phyloP scores from a whole-genome alignment of 2,329 filamentous ascomycete species.

The Sphaceloma murrayae region DNA sequence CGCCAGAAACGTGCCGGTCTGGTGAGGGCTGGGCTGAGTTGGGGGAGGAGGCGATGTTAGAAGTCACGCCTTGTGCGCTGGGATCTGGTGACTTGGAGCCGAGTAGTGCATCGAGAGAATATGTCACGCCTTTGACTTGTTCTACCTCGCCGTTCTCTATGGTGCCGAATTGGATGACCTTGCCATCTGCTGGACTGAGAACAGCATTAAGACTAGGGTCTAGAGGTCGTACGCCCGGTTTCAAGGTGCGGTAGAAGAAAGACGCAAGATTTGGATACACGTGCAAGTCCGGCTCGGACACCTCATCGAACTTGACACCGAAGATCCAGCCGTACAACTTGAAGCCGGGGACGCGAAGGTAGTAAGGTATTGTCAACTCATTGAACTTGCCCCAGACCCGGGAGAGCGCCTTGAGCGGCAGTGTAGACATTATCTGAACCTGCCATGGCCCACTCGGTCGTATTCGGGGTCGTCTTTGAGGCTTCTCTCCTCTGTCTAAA shows the following conservation, averaged over 20 bases:
- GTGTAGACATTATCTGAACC: conserved; percentile 84
- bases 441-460: conserved; percentile 71
- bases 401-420: conserved; percentile 83
- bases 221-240: conserved; percentile 75
- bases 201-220: conserved; percentile 72
- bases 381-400: conserved; percentile 87
- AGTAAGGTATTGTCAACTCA: conserved; percentile 78
- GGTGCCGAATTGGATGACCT: conserved; percentile 80
- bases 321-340: conserved; percentile 85
- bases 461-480: conserved; percentile 51
- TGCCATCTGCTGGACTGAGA: conserved; percentile 81
- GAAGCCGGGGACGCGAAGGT: conserved; percentile 79
- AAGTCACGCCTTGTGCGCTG: conserved; percentile 41
- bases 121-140: conserved; percentile 98
- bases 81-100: conserved; percentile 45
- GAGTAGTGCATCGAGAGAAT: conserved; percentile 85
- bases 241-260: conserved; percentile 94
- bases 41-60: conserved; percentile 29
- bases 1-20: conserved; percentile 32
- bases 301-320: conserved; percentile 81
- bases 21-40: conserved; percentile 29
- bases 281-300: conserved; percentile 79
- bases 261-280: conserved; percentile 85
- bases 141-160: conserved; percentile 93
- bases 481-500: conserved; percentile 41